phyloP scores from a whole-genome alignment of 768 basidiomycete genomes.

The Dacryopinax primogenitus region DNA sequence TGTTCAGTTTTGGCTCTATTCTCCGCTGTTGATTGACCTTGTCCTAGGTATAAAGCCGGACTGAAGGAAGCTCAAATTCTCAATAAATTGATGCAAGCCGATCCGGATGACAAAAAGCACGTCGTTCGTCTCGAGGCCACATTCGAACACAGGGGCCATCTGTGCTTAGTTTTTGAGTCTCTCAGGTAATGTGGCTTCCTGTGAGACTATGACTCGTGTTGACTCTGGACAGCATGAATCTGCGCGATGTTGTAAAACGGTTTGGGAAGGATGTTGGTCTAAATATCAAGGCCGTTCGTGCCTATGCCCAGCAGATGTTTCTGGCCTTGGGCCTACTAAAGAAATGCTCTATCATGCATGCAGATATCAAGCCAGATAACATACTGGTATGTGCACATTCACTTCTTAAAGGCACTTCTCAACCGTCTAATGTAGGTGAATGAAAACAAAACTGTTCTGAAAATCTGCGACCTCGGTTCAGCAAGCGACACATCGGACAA shows the following conservation, averaged over 20 bases:
- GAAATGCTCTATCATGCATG: slow-evolving; percentile 91
- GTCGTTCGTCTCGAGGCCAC: slow-evolving; percentile 83
- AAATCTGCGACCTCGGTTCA: slow-evolving; percentile 94
- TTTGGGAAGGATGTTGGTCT: slow-evolving; percentile 97
- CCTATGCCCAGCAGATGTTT: slow-evolving; percentile 96
- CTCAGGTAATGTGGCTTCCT: slow-evolving; percentile 46
- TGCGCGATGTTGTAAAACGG: slow-evolving; percentile 92
- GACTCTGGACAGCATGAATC: slow-evolving; percentile 63
- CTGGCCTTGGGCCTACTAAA: slow-evolving; percentile 69
- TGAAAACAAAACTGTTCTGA: slow-evolving; percentile 82
- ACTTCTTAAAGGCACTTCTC: neutral
- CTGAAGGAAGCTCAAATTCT: slow-evolving; percentile 84
- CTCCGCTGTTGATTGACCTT: slow-evolving; percentile 11
- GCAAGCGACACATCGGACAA: slow-evolving; percentile 90
- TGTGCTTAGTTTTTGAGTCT: slow-evolving; percentile 91
- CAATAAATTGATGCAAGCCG: slow-evolving; percentile 71
- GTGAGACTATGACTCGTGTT: neutral
- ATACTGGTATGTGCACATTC: slow-evolving; percentile 53
- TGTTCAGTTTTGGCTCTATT: slow-evolving; percentile 24
- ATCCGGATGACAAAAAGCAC: slow-evolving; percentile 95
- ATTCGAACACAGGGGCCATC: slow-evolving; percentile 93
- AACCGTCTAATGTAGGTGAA: slow-evolving; percentile 51
- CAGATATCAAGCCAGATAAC: slow-evolving; percentile 98
- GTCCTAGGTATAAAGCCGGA: slow-evolving; percentile 79
- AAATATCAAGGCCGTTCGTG: slow-evolving; percentile 91